Conservation (phyloP, 805 yeast genomes). For the Sugiyamaella americana region DNA sequence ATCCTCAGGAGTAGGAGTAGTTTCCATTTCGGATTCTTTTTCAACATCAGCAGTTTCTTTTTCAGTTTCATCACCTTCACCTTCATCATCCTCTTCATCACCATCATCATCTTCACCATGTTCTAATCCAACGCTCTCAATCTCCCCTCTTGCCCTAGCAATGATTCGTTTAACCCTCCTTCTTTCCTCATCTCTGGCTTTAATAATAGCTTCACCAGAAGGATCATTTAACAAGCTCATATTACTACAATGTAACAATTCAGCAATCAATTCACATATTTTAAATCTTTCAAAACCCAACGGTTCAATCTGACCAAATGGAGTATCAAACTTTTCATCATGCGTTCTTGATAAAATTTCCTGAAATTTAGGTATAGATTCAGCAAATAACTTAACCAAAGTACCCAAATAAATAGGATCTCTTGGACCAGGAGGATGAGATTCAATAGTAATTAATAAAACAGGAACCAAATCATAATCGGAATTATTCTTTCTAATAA, state of each 20-base stretch:
- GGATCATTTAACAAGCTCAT: conserved; percentile 85
- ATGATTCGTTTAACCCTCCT: conserved; percentile 38
- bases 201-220: conserved; percentile 60
- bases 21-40: background rate
- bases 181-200: conserved; percentile 64
- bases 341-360: conserved; percentile 45
- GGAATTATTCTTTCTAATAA: conserved; percentile 90
- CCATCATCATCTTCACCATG: conserved; percentile 6
- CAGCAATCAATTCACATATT: conserved; percentile 88
- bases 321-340: conserved; percentile 43
- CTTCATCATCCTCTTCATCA: conserved; percentile 5
- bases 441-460: conserved; percentile 68
- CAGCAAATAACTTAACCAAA: conserved; percentile 70
- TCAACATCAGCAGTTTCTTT: conserved; percentile 21
- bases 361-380: conserved; percentile 64
- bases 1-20: background rate
- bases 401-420: conserved; percentile 93
- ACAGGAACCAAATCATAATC: conserved; percentile 92
- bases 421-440: conserved; percentile 87
- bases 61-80: conserved; percentile 18
- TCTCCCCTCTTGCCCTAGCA: conserved; percentile 29
- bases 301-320: conserved; percentile 63
- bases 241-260: conserved; percentile 92
- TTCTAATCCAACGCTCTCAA: conserved; percentile 13
- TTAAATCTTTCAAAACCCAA: conserved; percentile 89